These are phyloP conservation scores for Hypoxylon subgilvum DNA, from an alignment of 495 filamentous ascomycete species.

Conservation along the genomic window DNA sequence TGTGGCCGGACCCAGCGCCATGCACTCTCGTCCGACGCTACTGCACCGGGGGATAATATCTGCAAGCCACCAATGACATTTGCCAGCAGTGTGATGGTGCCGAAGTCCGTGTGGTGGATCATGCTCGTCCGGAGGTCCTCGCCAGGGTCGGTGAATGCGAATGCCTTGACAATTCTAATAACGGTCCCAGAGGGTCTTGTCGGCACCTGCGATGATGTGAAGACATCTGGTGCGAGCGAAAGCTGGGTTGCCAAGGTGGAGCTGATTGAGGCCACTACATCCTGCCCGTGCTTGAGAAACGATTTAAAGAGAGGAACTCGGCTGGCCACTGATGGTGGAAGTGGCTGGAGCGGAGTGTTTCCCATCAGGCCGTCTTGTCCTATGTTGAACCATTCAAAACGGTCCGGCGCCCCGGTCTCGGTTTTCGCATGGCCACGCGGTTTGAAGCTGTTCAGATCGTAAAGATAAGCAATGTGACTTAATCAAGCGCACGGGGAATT, in stretches of 20 bases:
- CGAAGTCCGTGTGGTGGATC: constrained; percentile 58
- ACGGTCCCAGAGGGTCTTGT: constrained; percentile 4
- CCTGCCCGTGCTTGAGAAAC: constrained; percentile 3
- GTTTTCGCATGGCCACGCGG: neutral
- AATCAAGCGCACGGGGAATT: neutral
- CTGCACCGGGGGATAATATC: constrained; percentile 10
- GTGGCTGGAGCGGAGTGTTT: neutral
- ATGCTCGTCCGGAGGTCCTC: constrained; percentile 12
- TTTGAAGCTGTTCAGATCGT: neutral
- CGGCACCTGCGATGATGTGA: constrained; percentile 2
- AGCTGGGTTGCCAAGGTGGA: constrained; percentile 1
- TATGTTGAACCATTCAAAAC: constrained; percentile 4
- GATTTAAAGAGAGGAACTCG: neutral
- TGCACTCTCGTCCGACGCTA: constrained; percentile 6
- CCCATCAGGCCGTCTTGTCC: constrained; percentile 8
- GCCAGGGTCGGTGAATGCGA: neutral
- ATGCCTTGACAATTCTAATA: constrained; percentile 6
- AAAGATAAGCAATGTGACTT: neutral
- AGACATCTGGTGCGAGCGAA: neutral
- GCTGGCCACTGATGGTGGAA: neutral
- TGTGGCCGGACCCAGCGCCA: constrained; percentile 64
- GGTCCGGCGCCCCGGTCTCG: neutral
- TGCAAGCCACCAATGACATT: constrained; percentile 37
- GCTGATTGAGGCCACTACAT: neutral
- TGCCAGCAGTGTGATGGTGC: constrained; percentile 28